Conservation (phyloP, 129 eudicot species). For the Heracleum sosnowskyi region DNA sequence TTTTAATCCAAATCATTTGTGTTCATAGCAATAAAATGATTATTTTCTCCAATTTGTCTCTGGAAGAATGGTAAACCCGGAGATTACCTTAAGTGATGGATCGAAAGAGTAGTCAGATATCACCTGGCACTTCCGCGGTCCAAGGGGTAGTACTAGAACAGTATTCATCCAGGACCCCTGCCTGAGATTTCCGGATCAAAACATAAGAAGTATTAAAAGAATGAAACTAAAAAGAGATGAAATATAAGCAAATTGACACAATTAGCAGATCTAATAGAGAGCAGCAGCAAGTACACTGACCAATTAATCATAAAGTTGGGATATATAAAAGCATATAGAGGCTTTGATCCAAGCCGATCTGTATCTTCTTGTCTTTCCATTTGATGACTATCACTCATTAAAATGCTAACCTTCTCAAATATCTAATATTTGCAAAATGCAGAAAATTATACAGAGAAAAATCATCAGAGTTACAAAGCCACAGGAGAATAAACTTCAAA, state of each 20-base stretch:
- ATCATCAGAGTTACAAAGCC: not conserved
- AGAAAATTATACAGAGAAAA: not conserved
- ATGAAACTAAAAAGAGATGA: not conserved
- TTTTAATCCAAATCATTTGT: not conserved
- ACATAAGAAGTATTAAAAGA: not conserved
- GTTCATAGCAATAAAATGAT: not conserved
- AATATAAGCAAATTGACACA: not conserved
- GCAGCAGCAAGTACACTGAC: conserved; percentile 25
- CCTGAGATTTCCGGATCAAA: conserved; percentile 19
- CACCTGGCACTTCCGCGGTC: conserved; percentile 78
- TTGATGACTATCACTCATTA: conserved; percentile 48
- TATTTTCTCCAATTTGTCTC: not conserved
- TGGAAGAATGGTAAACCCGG: not conserved
- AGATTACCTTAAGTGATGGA: conserved; percentile 50
- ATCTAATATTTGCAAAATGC: conserved; percentile 25
- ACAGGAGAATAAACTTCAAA: not conserved
- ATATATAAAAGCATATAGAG: conserved; percentile 76
- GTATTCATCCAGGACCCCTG: conserved; percentile 99
- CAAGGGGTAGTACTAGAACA: conserved; percentile 71
- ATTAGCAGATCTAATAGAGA: not conserved
- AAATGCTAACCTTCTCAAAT: conserved; percentile 89
- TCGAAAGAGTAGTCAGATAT: conserved; percentile 84
- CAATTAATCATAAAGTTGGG: conserved; percentile 94
- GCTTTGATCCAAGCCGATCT: conserved; percentile 69
- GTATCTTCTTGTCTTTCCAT: conserved; percentile 26